phyloP scores from a whole-genome alignment of 2,329 filamentous ascomycete species.

The Trichoderma guizhouense region DNA sequence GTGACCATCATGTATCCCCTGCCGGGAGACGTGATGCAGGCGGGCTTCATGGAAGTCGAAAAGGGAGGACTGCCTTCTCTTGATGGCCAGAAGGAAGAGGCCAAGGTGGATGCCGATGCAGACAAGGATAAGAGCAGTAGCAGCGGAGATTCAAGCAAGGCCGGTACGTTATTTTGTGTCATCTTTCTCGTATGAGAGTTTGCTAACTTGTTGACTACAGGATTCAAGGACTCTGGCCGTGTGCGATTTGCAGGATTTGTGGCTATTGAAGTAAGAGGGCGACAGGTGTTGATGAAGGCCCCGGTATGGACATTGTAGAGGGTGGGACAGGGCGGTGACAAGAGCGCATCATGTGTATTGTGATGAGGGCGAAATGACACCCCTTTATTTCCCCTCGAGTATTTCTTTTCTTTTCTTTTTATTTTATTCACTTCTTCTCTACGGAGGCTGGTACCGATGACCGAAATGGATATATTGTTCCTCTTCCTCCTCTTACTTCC shows the following conservation, averaged over 20 bases:
- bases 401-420: background rate
- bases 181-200: accelerated
- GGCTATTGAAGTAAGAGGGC: constrained; percentile 69
- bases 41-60: constrained; percentile 83
- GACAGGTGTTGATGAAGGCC: constrained; percentile 72
- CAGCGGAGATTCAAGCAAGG: constrained; percentile 44
- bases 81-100: constrained; percentile 43
- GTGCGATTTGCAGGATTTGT: constrained; percentile 75
- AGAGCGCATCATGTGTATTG: background rate
- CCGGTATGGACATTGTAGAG: constrained; percentile 62
- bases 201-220: constrained; percentile 28
- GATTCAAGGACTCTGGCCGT: constrained; percentile 48
- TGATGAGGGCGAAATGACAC: background rate
- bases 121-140: constrained; percentile 43
- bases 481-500: background rate
- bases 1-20: constrained; percentile 82
- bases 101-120: constrained; percentile 40
- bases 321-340: background rate
- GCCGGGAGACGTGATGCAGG: constrained; percentile 68
- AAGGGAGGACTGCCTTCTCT: constrained; percentile 64
- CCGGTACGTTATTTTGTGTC: constrained; percentile 40
- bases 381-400: background rate
- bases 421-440: background rate
- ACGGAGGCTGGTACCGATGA: background rate
- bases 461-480: background rate